A percentile compares a stretch with the other conserved stretches of the same genome.
Evolutionary conservation across 2,329 filamentous ascomycete species (phyloP).

Genomic region (Stylonectria norvegica): DNA sequence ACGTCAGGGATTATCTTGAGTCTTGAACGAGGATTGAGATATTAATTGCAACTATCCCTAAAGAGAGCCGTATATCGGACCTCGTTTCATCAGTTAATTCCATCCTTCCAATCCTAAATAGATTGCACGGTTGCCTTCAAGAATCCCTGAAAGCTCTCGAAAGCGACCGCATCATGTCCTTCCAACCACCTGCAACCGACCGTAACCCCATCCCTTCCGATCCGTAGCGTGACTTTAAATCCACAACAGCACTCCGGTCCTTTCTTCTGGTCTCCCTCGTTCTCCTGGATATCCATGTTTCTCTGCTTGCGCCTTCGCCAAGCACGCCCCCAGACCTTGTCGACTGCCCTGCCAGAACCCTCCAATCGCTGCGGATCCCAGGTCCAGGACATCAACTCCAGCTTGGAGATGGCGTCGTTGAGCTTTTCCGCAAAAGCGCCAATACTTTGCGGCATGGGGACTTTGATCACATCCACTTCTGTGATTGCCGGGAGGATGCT

Average conservation of each 20-base stretch:
- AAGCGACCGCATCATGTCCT: constrained; percentile 68
- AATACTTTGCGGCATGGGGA: constrained; percentile 43
- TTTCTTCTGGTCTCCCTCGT: constrained; percentile 12
- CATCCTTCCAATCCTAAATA: constrained; percentile 1
- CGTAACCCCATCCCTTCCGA: constrained; percentile 38
- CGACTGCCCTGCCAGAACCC: constrained; percentile 61
- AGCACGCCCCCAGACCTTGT: constrained; percentile 75
- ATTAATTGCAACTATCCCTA: no score
- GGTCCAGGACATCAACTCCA: constrained; percentile 61
- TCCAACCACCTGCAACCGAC: constrained; percentile 62
- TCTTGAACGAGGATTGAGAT: no score
- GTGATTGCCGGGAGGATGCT: constrained; percentile 43
- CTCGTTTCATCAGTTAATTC: no score
- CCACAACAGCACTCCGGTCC: constrained; percentile 48
- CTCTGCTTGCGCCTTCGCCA: constrained; percentile 59
- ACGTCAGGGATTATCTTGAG: no score
- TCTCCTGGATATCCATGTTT: constrained; percentile 47
- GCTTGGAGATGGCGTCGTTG: constrained; percentile 45
- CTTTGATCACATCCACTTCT: constrained; percentile 41
- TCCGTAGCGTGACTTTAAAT: constrained; percentile 52
- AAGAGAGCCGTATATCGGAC: no score
- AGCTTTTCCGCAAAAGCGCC: constrained; percentile 34
- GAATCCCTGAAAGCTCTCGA: constrained; percentile 86
- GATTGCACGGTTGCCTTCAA: constrained; percentile 46
- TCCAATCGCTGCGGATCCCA: constrained; percentile 54